Percentiles rank a stretch among this genome's conserved stretches.
These are phyloP conservation scores for Colletotrichum navitas DNA, from an alignment of 2,329 filamentous ascomycete species.

Conservation along the genomic window DNA sequence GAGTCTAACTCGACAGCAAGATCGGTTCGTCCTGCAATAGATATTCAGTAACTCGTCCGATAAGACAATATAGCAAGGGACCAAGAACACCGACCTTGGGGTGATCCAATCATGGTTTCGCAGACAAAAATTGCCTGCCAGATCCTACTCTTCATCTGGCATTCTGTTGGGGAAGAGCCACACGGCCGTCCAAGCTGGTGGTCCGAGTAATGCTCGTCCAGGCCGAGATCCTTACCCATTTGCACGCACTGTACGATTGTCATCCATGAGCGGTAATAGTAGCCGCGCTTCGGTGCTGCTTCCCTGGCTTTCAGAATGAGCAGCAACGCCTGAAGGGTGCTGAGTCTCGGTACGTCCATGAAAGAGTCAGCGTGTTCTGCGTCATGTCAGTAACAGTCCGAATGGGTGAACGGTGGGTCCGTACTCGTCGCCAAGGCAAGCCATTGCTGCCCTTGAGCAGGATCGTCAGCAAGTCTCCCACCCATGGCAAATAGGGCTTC, in stretches of 20 bases:
- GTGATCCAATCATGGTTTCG: conserved; percentile 92
- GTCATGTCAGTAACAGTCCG: conserved; percentile 9
- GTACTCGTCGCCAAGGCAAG: conserved; percentile 87
- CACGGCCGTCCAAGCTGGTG: conserved; percentile 82
- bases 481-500: conserved; percentile 94
- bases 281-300: conserved; percentile 90
- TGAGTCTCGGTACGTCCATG: conserved; percentile 90
- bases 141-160: conserved; percentile 84
- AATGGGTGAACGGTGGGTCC: conserved; percentile 41
- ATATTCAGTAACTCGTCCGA: neutral
- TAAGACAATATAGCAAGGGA: too few species aligned
- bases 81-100: conserved; percentile 75
- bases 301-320: conserved; percentile 92
- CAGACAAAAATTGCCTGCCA: conserved; percentile 91
- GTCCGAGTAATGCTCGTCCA: conserved; percentile 87
- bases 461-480: conserved; percentile 84
- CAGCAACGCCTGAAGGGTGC: conserved; percentile 90
- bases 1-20: conserved; percentile 80
- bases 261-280: conserved; percentile 98
- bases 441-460: conserved; percentile 90
- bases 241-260: conserved; percentile 90
- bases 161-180: conserved; percentile 77
- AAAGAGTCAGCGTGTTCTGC: conserved; percentile 91
- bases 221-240: conserved; percentile 91
- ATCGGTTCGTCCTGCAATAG: conserved; percentile 77